Evolutionary conservation across 495 filamentous ascomycete genomes (phyloP).

Genomic region (Podospora fimiseda): DNA sequence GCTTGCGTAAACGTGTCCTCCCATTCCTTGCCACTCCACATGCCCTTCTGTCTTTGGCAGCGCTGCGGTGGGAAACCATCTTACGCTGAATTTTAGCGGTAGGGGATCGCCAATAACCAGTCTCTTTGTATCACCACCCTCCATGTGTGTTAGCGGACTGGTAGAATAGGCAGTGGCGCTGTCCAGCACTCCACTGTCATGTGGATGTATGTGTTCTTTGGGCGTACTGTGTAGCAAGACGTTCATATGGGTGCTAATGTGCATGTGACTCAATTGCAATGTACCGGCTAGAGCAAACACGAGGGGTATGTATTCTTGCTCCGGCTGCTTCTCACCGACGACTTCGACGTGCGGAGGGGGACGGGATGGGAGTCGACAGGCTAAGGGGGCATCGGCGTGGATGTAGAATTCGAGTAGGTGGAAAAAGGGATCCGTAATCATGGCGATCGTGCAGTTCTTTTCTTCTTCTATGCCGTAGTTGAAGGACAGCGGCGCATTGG

Average conservation of each 20-base stretch:
- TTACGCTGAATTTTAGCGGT: constrained; percentile 70
- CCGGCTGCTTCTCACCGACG: constrained; percentile 37
- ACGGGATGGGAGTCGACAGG: constrained; percentile 81
- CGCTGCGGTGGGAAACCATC: constrained; percentile 74
- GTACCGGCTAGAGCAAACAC: constrained; percentile 86
- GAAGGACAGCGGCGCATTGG: constrained; percentile 70
- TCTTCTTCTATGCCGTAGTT: constrained; percentile 79
- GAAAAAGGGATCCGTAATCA: constrained; percentile 83
- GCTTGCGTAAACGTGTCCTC: constrained; percentile 59
- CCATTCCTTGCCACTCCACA: constrained; percentile 55
- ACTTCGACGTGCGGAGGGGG: constrained; percentile 50
- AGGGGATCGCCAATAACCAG: constrained; percentile 84
- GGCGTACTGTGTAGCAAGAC: constrained; percentile 72
- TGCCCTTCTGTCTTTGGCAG: constrained; percentile 51
- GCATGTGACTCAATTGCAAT: constrained; percentile 81
- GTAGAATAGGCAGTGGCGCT: constrained; percentile 81
- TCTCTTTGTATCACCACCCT: constrained; percentile 45
- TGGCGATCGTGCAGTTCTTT: constrained; percentile 84
- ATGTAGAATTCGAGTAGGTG: constrained; percentile 98
- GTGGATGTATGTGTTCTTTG: constrained; percentile 46
- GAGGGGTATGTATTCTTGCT: constrained; percentile 52
- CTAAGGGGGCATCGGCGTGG: constrained; percentile 88
- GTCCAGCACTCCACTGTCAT: constrained; percentile 67
- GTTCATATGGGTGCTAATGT: constrained; percentile 85
- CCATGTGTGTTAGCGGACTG: constrained; percentile 58